Conservation (phyloP, 148 eudicot genomes). For the Nyssa sinensis region DNA sequence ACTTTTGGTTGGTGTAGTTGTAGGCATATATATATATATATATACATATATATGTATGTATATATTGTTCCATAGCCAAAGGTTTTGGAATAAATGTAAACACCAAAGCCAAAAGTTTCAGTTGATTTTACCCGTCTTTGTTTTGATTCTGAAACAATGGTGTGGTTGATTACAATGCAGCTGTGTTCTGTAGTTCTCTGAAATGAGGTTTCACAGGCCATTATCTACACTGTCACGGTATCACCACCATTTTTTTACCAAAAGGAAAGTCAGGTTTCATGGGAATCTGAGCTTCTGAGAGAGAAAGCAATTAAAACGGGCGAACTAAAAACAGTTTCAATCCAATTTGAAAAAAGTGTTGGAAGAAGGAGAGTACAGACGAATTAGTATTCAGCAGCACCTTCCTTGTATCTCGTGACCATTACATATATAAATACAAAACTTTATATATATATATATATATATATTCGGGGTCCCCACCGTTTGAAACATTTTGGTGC, state of each 20-base stretch:
- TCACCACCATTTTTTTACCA: neutral
- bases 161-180: neutral
- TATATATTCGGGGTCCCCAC: neutral
- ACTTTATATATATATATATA: neutral
- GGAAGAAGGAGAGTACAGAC: neutral
- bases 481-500: neutral
- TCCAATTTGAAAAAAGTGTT: neutral
- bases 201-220: neutral
- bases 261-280: neutral
- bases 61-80: too few relatives aligned
- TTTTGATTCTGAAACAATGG: too few relatives aligned
- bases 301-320: neutral
- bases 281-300: neutral
- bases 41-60: too few relatives aligned
- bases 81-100: too few relatives aligned
- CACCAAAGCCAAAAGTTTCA: too few relatives aligned
- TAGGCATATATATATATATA: too few relatives aligned
- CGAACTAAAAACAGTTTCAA: neutral
- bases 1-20: too few relatives aligned
- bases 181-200: neutral
- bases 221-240: neutral
- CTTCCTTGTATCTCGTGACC: conserved; percentile 5
- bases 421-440: neutral
- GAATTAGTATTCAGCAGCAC: conserved; percentile 2
- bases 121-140: too few relatives aligned